Evolutionary conservation across 1,284 basidiomycete genomes (phyloP).

Genomic region (Trichosporon ovoides): DNA sequence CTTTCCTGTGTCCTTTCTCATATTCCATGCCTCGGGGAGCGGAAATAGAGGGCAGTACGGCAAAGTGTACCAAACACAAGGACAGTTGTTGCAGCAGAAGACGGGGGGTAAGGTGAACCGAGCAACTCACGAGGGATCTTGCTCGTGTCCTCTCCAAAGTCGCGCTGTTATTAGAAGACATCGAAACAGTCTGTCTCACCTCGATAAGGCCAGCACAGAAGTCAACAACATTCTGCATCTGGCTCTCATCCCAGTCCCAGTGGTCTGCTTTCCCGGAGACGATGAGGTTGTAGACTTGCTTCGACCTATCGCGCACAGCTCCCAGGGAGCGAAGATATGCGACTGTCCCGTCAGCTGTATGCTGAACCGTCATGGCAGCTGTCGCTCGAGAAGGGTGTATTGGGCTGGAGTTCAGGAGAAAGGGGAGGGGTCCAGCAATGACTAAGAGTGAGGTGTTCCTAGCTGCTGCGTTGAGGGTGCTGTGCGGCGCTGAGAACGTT

Average conservation of each 20-base stretch:
- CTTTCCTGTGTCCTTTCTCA: too few relatives aligned
- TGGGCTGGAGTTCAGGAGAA: background rate
- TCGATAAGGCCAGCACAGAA: slow-evolving; percentile 79
- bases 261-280: slow-evolving; percentile 68
- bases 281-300: slow-evolving; percentile 70
- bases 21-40: too few relatives aligned
- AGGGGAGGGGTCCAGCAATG: background rate
- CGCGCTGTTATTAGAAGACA: slow-evolving; percentile 55
- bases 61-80: background rate
- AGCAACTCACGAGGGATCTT: slow-evolving; percentile 42
- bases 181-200: slow-evolving; percentile 50
- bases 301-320: slow-evolving; percentile 78
- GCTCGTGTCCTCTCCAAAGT: slow-evolving; percentile 68
- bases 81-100: background rate
- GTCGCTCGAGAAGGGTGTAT: background rate
- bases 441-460: background rate
- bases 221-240: slow-evolving; percentile 64
- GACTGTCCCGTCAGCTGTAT: slow-evolving; percentile 1
- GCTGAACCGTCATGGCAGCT: background rate
- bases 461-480: background rate
- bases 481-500: background rate
- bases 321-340: slow-evolving; percentile 76
- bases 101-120: background rate
- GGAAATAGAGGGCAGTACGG: background rate
- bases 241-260: slow-evolving; percentile 76